These are phyloP conservation scores for Gleditsia sinensis DNA, from an alignment of 306 rosid species.

Conservation along the genomic window DNA sequence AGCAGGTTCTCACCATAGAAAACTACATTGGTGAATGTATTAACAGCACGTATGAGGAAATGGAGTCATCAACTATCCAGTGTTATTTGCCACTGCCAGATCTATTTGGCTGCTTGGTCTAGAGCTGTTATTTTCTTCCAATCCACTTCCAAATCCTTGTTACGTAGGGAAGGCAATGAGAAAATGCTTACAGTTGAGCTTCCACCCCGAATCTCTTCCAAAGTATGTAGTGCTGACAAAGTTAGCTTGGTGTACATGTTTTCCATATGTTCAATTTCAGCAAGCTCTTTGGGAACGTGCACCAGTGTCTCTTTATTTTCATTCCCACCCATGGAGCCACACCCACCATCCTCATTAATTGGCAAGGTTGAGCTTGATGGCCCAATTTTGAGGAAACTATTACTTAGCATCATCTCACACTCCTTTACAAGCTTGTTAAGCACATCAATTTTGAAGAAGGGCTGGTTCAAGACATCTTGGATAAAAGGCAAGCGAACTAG, in stretches of 20 bases:
- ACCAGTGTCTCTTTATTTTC: conserved; percentile 38
- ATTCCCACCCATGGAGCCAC: conserved; percentile 30
- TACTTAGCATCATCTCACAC: conserved; percentile 64
- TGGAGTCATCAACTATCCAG: background rate
- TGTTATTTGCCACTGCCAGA: background rate
- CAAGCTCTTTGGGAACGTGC: conserved; percentile 63
- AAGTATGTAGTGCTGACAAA: conserved; percentile 59
- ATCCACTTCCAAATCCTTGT: conserved; percentile 42
- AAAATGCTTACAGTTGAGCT: conserved; percentile 73
- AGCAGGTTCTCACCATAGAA: conserved; percentile 21
- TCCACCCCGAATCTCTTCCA: conserved; percentile 74
- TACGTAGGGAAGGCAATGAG: conserved; percentile 73
- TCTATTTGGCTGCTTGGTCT: conserved; percentile 45
- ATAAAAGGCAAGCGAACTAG: conserved; percentile 70
- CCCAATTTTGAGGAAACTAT: conserved; percentile 57
- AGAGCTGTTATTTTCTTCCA: conserved; percentile 32
- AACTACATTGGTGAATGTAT: background rate
- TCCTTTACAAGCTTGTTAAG: conserved; percentile 76
- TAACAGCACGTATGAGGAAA: background rate
- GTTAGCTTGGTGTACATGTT: conserved; percentile 63
- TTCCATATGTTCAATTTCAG: conserved; percentile 75
- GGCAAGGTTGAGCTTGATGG: conserved; percentile 36
- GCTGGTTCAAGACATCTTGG: conserved; percentile 77
- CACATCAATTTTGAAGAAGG: conserved; percentile 81
- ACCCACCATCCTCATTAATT: conserved; percentile 40